phyloP scores from a whole-genome alignment of 208 protist species.

The Polymyxa betae region DNA sequence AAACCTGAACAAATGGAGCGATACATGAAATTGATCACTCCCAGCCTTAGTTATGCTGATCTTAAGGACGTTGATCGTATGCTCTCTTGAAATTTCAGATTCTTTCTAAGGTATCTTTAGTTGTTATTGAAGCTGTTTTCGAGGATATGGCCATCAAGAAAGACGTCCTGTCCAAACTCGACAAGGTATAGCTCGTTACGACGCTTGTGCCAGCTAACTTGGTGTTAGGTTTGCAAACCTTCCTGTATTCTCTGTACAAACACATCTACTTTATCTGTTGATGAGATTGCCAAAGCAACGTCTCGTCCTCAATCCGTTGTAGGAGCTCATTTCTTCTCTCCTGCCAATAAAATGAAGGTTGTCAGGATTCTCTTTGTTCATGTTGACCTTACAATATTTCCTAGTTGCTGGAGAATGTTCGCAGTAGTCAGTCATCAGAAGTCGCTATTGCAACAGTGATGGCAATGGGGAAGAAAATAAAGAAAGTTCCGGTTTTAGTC shows the following conservation, averaged over 20 bases:
- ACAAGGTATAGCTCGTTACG: not conserved
- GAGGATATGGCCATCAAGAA: conserved; percentile 69
- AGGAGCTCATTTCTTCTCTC: conserved; percentile 72
- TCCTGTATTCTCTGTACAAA: conserved; percentile 68
- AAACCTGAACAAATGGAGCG: conserved; percentile 50
- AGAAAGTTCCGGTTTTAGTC: conserved; percentile 57
- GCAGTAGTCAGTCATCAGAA: conserved; percentile 45
- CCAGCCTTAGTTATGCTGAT: conserved; percentile 24
- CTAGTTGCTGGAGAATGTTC: conserved; percentile 64
- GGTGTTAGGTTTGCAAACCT: not conserved
- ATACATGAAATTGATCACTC: conserved; percentile 50
- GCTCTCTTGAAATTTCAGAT: not conserved
- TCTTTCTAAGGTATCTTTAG: not conserved
- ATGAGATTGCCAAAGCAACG: conserved; percentile 60
- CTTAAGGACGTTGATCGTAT: conserved; percentile 32
- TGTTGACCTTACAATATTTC: not conserved
- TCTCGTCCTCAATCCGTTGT: conserved; percentile 65
- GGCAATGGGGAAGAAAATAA: conserved; percentile 51
- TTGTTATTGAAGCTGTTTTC: conserved; percentile 71
- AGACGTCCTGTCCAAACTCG: conserved; percentile 46
- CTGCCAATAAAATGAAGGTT: conserved; percentile 65
- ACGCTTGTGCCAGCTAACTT: not conserved
- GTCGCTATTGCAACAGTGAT: conserved; percentile 51
- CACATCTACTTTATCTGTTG: conserved; percentile 68
- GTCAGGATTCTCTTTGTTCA: not conserved